Base-by-base conservation (phyloP, 768 basidiomycete species). In the Sporobolomyces phaffii region DNA sequence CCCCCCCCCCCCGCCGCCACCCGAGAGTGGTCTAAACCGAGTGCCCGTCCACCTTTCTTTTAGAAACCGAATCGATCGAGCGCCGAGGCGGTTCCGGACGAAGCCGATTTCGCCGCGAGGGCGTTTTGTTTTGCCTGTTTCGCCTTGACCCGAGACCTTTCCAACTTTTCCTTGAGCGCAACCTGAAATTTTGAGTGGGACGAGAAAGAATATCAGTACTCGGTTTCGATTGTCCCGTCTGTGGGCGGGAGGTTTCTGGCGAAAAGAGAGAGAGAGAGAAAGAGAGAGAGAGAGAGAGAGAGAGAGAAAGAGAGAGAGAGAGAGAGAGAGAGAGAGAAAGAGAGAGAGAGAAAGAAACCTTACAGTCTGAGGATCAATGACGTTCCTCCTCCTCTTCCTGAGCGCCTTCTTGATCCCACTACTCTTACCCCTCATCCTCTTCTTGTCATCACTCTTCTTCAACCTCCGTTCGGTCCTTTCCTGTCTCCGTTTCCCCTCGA, bases 301-400 rank as follows among this genome's bases (percentile, higher is more conserved):
- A n/a, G n/a, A n/a, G n/a, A n/a, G n/a, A n/a, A n/a, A n/a, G n/a
- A n/a, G n/a, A n/a, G n/a, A n/a, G n/a, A n/a, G n/a, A n/a, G n/a
- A n/a, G n/a, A n/a, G n/a, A n/a, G 10, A 18, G 5, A 11, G 20
- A 2, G 57, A 8, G 33, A 28, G 29, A 22, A 22, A 24, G 33
- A 41, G 22, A 59, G 33, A 44, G 5, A 29, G 3, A n/a, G 17
- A 50, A 28, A 38, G 22, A 47, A 41, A 11, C 77, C 79, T 73
- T 57, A 83, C 80, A 77, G 83, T 74, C 26, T 75, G 62, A 41
- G 90, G 90, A 76, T 97, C 92, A 68, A 97, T 84, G 52, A 97
- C 89, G 74, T 97, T 96, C 81, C 93, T 91, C 76, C 90, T 85
- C 78, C 94, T 89, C 80, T 92, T 96, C 74, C 89, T 83, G 68